Conservation (phyloP, 257 asterid genomes). For the Verbena officinalis region DNA sequence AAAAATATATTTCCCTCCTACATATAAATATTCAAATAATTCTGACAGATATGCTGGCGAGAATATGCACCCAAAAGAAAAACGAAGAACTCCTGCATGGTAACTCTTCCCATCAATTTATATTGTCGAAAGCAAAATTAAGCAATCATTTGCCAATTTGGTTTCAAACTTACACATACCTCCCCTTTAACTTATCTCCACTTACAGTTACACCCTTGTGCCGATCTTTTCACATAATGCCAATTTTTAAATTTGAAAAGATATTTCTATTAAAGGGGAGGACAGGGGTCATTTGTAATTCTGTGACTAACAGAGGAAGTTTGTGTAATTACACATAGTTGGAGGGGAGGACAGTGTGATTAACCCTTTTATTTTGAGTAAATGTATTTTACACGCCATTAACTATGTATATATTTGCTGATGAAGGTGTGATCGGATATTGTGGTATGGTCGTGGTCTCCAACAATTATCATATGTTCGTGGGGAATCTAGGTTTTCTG, state of each 20-base stretch:
- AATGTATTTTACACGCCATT: background rate
- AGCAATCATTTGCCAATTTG: too few species aligned
- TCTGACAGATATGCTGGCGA: slow-evolving; percentile 92
- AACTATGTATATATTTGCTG: background rate
- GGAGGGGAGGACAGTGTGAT: too few species aligned
- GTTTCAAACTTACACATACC: too few species aligned
- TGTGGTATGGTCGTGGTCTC: slow-evolving; percentile 83
- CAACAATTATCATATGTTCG: slow-evolving; percentile 83
- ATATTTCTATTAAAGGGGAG: too few species aligned
- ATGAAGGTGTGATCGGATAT: slow-evolving; percentile 91
- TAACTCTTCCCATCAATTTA: slow-evolving; percentile 27
- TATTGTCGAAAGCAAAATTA: background rate
- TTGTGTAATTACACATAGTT: too few species aligned
- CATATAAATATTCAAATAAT: slow-evolving; percentile 87
- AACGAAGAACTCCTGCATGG: slow-evolving; percentile 97
- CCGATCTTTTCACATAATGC: too few species aligned
- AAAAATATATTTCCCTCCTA: slow-evolving; percentile 82
- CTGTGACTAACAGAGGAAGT: too few species aligned
- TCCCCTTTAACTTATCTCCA: too few species aligned
- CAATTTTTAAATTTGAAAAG: too few species aligned
- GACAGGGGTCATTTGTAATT: too few species aligned
- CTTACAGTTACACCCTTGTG: too few species aligned
- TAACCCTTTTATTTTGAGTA: background rate
- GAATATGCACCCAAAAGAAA: slow-evolving; percentile 67
- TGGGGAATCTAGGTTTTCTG: slow-evolving; percentile 89